phyloP scores from a whole-genome alignment of 805 yeast genomes.

The Nakazawaea wyomingensis region DNA sequence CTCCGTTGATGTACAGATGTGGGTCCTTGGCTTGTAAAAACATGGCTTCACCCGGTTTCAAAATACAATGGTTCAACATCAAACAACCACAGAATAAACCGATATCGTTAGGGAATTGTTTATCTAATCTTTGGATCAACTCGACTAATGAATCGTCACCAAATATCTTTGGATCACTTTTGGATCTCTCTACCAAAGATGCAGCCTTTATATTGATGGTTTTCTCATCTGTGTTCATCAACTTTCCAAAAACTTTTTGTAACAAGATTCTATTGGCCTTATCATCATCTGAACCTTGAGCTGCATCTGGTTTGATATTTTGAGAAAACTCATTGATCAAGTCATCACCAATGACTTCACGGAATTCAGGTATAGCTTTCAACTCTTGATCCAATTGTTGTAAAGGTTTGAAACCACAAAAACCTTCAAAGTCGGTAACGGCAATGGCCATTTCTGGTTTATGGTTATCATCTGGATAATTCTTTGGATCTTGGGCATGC shows the following conservation, averaged over 20 bases:
- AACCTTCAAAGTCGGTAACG: slow-evolving; percentile 91
- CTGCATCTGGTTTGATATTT: slow-evolving; percentile 41
- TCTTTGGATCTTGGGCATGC: slow-evolving; percentile 79
- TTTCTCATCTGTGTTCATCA: slow-evolving; percentile 79
- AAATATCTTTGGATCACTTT: slow-evolving; percentile 53
- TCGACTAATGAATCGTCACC: slow-evolving; percentile 54
- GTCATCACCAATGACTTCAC: slow-evolving; percentile 61
- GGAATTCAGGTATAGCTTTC: slow-evolving; percentile 70
- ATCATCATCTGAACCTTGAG: slow-evolving; percentile 48
- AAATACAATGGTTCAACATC: slow-evolving; percentile 79
- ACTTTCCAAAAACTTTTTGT: slow-evolving; percentile 69
- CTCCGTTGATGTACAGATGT: slow-evolving; percentile 96
- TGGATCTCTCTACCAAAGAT: slow-evolving; percentile 62
- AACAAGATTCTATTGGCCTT: slow-evolving; percentile 55
- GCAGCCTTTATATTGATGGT: slow-evolving; percentile 51
- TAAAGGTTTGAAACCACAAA: slow-evolving; percentile 96
- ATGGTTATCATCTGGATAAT: slow-evolving; percentile 97
- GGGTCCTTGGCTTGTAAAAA: slow-evolving; percentile 96
- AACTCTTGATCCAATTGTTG: slow-evolving; percentile 67
- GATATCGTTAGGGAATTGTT: slow-evolving; percentile 88
- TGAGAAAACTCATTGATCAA: slow-evolving; percentile 47
- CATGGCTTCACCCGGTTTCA: slow-evolving; percentile 91
- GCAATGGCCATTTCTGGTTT: slow-evolving; percentile 99
- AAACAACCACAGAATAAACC: slow-evolving; percentile 96
- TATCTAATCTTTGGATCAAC: slow-evolving; percentile 69